A percentile compares a stretch with the other conserved stretches of the same genome.
phyloP scores from a whole-genome alignment of 106 monocot genomes.

The Cymbidium sinense region DNA sequence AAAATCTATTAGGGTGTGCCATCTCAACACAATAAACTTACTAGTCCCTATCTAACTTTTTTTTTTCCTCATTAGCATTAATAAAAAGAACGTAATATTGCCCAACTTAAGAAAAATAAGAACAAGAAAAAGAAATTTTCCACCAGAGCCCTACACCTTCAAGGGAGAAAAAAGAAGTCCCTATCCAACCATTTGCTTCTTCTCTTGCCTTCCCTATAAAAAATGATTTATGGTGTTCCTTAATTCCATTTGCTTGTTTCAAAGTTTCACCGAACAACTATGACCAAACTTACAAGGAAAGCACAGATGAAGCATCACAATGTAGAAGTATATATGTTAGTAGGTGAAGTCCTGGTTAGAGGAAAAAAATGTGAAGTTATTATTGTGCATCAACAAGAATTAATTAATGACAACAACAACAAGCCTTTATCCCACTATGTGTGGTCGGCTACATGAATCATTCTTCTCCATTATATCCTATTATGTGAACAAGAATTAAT shows the following conservation, averaged over 20 bases:
- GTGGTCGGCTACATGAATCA: no score
- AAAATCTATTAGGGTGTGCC: neutral
- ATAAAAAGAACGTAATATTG: neutral
- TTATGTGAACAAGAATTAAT: no score
- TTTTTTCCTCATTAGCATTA: neutral
- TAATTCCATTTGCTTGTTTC: no score
- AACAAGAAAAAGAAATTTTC: neutral
- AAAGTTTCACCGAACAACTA: neutral
- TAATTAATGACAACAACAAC: no score
- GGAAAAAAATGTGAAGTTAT: neutral
- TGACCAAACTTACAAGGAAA: neutral
- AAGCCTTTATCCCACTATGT: no score
- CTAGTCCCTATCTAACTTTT: neutral
- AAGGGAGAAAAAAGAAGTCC: neutral
- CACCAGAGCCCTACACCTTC: neutral
- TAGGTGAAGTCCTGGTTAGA: neutral
- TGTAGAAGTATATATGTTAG: neutral
- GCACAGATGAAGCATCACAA: neutral
- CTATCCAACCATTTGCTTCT: neutral
- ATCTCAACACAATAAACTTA: neutral
- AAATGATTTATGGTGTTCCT: neutral
- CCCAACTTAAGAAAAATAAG: neutral
- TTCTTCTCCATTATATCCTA: no score
- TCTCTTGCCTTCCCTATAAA: neutral
- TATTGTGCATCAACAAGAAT: no score